Conservation (phyloP, 352 stramenopile genomes). For the Phytophthora uliginosa region DNA sequence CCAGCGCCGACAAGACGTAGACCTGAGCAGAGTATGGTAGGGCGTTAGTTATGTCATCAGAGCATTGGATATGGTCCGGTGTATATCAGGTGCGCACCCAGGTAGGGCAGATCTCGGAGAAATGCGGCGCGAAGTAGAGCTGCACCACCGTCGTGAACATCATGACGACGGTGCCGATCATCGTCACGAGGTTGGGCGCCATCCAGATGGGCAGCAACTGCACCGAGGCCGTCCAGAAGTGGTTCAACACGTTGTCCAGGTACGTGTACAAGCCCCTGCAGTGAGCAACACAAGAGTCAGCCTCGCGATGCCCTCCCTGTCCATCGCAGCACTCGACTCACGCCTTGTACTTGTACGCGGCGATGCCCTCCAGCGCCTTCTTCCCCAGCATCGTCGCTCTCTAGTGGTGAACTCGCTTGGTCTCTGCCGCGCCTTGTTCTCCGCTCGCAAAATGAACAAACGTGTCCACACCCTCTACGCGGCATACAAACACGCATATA, state of each 20-base stretch:
- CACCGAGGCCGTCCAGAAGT: slow-evolving; percentile 90
- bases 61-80: not conserved
- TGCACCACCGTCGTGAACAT: slow-evolving; percentile 84
- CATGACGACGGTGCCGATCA: slow-evolving; percentile 86
- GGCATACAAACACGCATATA: slow-evolving; percentile 9
- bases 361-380: slow-evolving; percentile 86
- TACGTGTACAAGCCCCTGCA: slow-evolving; percentile 87
- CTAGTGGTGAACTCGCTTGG: slow-evolving; percentile 3
- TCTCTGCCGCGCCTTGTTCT: slow-evolving; percentile 27
- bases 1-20: slow-evolving; percentile 80
- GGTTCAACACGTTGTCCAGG: slow-evolving; percentile 90
- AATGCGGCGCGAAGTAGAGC: slow-evolving; percentile 78
- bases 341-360: slow-evolving; percentile 91
- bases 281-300: slow-evolving; percentile 2
- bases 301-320: not conserved
- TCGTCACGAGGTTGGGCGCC: slow-evolving; percentile 93
- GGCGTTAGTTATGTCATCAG: not conserved
- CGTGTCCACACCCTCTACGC: slow-evolving; percentile 1
- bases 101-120: slow-evolving; percentile 65
- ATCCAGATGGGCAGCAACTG: slow-evolving; percentile 90
- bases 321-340: slow-evolving; percentile 40
- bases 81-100: slow-evolving; percentile 45
- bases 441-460: slow-evolving; percentile 20
- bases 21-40: slow-evolving; percentile 32
- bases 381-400: slow-evolving; percentile 66